phyloP scores from a whole-genome alignment of 208 protist species.

The Crithidia bombi region DNA sequence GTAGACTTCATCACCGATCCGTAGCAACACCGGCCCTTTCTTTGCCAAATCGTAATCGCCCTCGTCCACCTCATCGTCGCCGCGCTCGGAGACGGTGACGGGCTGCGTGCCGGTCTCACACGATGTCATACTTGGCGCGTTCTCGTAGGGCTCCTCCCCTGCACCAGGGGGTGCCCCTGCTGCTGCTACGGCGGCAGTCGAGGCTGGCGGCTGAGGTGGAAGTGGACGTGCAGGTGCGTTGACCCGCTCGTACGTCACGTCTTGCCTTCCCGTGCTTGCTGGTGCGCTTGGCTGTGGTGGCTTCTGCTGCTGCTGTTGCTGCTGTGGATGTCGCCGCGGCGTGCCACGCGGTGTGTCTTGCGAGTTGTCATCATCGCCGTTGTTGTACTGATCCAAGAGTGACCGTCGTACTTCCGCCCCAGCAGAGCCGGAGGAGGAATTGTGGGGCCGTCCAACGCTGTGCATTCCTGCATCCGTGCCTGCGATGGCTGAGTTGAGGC shows the following conservation, averaged over 20 bases:
- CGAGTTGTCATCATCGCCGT: neutral
- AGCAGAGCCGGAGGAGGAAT: slow-evolving; percentile 1
- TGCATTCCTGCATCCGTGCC: too few species aligned
- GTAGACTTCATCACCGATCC: slow-evolving; percentile 45
- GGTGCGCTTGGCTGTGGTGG: neutral
- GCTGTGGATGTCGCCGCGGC: neutral
- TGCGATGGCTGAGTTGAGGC: neutral
- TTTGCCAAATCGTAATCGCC: slow-evolving; percentile 43
- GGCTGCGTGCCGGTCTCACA: slow-evolving; percentile 51
- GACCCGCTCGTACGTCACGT: neutral
- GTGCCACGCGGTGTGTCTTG: neutral
- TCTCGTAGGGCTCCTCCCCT: slow-evolving; percentile 12
- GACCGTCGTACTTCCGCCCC: slow-evolving; percentile 11
- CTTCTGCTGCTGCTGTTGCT: neutral
- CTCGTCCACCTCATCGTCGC: slow-evolving; percentile 36
- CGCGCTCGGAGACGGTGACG: slow-evolving; percentile 45
- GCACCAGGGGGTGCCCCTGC: neutral
- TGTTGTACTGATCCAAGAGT: slow-evolving; percentile 13
- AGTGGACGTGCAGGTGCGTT: neutral
- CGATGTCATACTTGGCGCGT: slow-evolving; percentile 24
- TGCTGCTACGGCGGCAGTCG: neutral
- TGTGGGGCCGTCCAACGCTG: too few species aligned
- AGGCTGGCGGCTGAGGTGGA: slow-evolving; percentile 2
- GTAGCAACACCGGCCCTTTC: slow-evolving; percentile 40
- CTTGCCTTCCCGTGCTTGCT: neutral